phyloP scores from a whole-genome alignment of 805 yeast genomes.

The Candida broadrunensis region DNA sequence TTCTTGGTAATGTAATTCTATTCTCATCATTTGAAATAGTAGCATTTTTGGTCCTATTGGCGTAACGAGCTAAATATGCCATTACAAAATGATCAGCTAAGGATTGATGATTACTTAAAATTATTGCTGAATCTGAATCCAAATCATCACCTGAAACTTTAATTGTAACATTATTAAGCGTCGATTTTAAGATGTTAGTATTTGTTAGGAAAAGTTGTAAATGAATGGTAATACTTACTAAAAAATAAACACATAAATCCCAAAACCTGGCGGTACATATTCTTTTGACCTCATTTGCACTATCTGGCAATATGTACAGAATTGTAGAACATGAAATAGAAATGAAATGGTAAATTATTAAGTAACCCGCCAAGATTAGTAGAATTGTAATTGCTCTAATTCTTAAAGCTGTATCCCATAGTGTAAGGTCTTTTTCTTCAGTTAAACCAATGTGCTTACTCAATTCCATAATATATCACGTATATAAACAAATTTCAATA shows the following conservation, averaged over 20 bases:
- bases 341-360: constrained; percentile 18
- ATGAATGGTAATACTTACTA: constrained; percentile 16
- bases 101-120: constrained; percentile 65
- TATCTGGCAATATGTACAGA: constrained; percentile 1
- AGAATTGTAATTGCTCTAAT: constrained; percentile 17
- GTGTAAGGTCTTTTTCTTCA: constrained; percentile 13
- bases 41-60: constrained; percentile 13
- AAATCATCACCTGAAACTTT: constrained; percentile 42
- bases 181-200: constrained; percentile 2
- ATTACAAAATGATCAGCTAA: constrained; percentile 63
- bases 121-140: constrained; percentile 31
- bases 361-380: constrained; percentile 11
- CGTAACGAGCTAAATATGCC: constrained; percentile 34
- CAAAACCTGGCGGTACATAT: constrained; percentile 18
- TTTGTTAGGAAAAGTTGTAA: no score
- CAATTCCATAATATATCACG: constrained; percentile 20
- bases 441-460: constrained; percentile 28
- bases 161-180: constrained; percentile 33
- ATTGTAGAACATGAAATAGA: constrained; percentile 12
- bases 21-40: constrained; percentile 1
- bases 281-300: constrained; percentile 1
- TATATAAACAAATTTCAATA: no score
- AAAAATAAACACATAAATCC: constrained; percentile 25
- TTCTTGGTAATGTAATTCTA: constrained; percentile 32
- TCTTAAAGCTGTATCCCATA: constrained; percentile 3